phyloP scores from a whole-genome alignment of 108 stramenopile species.

The Discostella stelligeroides region DNA sequence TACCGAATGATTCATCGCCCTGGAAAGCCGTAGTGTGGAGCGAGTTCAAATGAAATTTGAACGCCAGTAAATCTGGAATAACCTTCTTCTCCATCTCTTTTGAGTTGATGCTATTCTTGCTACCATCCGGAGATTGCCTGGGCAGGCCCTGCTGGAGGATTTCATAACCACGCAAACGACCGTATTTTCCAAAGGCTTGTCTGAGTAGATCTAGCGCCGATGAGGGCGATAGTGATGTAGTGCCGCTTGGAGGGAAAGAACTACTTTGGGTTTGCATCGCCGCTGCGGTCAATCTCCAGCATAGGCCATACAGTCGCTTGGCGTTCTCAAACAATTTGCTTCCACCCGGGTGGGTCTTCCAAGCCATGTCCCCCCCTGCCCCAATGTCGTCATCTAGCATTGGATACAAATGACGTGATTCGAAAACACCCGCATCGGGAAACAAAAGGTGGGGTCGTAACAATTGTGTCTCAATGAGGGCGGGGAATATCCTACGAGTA shows the following conservation, averaged over 20 bases:
- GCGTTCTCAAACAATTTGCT: constrained; percentile 37
- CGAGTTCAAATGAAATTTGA: constrained; percentile 62
- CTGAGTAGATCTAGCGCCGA: constrained; percentile 37
- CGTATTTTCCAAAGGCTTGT: constrained; percentile 45
- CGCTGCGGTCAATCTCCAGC: constrained; percentile 44
- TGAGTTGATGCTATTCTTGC: constrained; percentile 24
- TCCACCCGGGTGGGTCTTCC: constrained; percentile 10
- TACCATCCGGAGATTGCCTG: not conserved
- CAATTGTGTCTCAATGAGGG: constrained; percentile 42
- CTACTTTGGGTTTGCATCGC: not conserved
- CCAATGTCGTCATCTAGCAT: constrained; percentile 40
- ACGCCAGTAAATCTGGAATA: constrained; percentile 64
- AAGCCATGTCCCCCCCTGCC: constrained; percentile 9
- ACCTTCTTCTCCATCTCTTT: constrained; percentile 59
- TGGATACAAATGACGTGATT: constrained; percentile 39
- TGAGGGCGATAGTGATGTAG: constrained; percentile 12
- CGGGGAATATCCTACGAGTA: constrained; percentile 38
- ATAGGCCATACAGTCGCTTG: constrained; percentile 42
- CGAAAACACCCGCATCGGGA: constrained; percentile 20
- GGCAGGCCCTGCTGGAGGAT: constrained; percentile 40
- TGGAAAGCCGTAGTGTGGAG: constrained; percentile 64
- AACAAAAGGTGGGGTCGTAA: constrained; percentile 30
- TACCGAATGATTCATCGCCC: constrained; percentile 64
- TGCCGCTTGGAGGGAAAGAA: not conserved
- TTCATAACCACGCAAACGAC: constrained; percentile 42